phyloP scores from a whole-genome alignment of 2,329 filamentous ascomycete genomes.

The Ascochyta fabae region DNA sequence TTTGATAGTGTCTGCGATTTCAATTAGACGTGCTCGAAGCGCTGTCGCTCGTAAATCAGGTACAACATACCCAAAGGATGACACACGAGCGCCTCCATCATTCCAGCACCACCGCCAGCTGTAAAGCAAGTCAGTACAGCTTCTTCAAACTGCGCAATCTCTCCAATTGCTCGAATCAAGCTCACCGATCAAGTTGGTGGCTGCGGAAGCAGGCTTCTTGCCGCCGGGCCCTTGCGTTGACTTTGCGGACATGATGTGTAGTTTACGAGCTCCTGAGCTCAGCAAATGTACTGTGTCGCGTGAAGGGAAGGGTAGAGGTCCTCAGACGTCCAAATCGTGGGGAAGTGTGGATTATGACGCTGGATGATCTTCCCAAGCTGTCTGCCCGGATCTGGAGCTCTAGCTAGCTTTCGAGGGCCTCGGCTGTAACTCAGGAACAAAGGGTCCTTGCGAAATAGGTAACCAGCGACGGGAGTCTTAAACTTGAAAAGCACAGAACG shows the following conservation, averaged over 20 bases:
- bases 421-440: slow-evolving; percentile 28
- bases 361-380: slow-evolving; percentile 14
- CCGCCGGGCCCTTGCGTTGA: slow-evolving; percentile 62
- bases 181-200: slow-evolving; percentile 89
- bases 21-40: slow-evolving; percentile 24
- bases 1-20: slow-evolving; percentile 87
- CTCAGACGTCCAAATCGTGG: background rate
- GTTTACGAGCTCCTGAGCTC: slow-evolving; percentile 10
- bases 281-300: background rate
- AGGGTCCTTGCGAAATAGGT: slow-evolving; percentile 16
- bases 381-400: slow-evolving; percentile 22
- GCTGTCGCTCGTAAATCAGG: background rate
- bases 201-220: slow-evolving; percentile 82
- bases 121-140: slow-evolving; percentile 27
- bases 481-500: slow-evolving; percentile 10
- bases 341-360: slow-evolving; percentile 21
- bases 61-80: slow-evolving; percentile 79
- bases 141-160: background rate
- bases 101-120: slow-evolving; percentile 96
- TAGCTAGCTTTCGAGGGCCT: slow-evolving; percentile 26
- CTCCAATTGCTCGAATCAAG: slow-evolving; percentile 2
- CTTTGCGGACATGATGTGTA: slow-evolving; percentile 64
- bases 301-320: background rate
- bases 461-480: slow-evolving; percentile 9
- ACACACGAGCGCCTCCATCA: slow-evolving; percentile 98